Percentiles rank a stretch among this genome's conserved stretches.
Conservation (phyloP, 164 flowering plant species). For the Stephania yunnanensis region DNA sequence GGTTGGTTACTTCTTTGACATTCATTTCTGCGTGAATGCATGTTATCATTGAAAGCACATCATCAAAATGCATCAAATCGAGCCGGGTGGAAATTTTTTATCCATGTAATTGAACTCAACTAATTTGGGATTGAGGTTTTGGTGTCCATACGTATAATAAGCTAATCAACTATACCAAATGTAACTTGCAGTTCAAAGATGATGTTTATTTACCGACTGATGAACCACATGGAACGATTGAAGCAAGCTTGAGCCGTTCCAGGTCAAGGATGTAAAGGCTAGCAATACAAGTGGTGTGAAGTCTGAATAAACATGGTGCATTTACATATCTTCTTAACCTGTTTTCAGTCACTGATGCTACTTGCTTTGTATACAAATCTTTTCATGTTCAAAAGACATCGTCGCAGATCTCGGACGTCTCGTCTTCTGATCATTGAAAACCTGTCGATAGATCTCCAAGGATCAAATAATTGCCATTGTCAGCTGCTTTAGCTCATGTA, state of each 20-base stretch:
- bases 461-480: no score
- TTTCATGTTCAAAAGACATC: neutral
- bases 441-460: no score
- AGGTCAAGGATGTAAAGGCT: conserved; percentile 54
- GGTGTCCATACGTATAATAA: neutral
- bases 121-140: neutral
- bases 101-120: no score
- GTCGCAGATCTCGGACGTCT: neutral
- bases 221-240: conserved; percentile 96
- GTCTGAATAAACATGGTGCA: neutral
- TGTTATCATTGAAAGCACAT: no score
- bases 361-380: neutral
- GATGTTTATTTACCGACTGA: conserved; percentile 90
- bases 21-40: no score
- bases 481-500: no score
- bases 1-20: conserved; percentile 32
- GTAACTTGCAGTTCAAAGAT: conserved; percentile 67
- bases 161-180: neutral
- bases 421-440: neutral
- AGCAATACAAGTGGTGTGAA: neutral
- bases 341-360: neutral
- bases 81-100: no score
- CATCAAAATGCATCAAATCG: no score
- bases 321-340: neutral
- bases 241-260: conserved; percentile 75